Base-by-base conservation (phyloP, 23 red algal species). In the Gracilaria caudata region DNA sequence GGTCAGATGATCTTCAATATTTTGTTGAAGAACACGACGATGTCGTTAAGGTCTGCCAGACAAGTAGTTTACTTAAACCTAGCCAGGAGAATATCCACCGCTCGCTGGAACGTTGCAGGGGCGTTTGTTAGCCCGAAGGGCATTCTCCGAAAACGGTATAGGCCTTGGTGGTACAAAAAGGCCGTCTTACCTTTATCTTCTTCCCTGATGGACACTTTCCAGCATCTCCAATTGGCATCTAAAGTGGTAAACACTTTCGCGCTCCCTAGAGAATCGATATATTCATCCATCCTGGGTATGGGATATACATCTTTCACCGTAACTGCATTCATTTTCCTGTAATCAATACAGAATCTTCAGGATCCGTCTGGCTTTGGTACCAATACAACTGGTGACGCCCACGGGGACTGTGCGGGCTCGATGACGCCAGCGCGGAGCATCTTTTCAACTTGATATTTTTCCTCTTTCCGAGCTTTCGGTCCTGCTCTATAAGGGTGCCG, bases 51-150 rank as follows among this genome's bases (percentile, higher is more conserved):
- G 6, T 73, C 72, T 6, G 73, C 81, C 36, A 86, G 17, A 25
- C 1, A 4, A 32, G 17, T 24, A 0, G 9, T 20, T 19, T 36
- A 71, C 41, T 73, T 86, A 2, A 86, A 3, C 32, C 28, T 58
- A 20, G 59, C 3, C 21, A 86, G 35, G 1, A 86, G 13, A 37
- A 86, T 73, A 36, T 86, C 81, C 11, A 86, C 10, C 1, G 81
- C 64, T 39, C 81, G 81, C 36, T 86, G 81, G 63, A 86, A 86
- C 59, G 81, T 86, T 17, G 61, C 81, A 12, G 80, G 80, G 5
- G 35, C 80, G 49, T 84, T 66, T 1, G 7, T 30, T 70, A 84
- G 28, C 5, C 79, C 79, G 6, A 83, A 38, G 4, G 79, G 57
- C 56, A 83, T 49, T 13, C 79, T 60, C 24, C 14, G 25, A 26